Conservation (phyloP, 2,329 filamentous ascomycete genomes). For the Neonectria sp. region DNA sequence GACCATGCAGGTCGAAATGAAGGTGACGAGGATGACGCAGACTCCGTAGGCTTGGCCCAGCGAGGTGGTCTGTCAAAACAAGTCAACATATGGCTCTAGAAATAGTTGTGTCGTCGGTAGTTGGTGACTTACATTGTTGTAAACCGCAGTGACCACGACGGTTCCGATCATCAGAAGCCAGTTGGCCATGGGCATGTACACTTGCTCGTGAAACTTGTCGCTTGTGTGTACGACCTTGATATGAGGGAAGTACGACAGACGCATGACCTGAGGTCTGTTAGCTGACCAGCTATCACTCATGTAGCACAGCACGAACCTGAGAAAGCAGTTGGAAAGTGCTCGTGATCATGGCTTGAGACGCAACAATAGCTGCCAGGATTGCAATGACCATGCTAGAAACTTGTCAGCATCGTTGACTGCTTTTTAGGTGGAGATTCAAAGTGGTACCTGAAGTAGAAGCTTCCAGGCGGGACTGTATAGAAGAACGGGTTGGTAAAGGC, state of each 20-base stretch:
- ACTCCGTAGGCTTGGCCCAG: slow-evolving; percentile 83
- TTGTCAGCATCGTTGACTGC: neutral
- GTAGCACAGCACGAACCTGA: slow-evolving; percentile 55
- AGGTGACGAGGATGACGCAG: slow-evolving; percentile 84
- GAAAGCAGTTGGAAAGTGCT: slow-evolving; percentile 76
- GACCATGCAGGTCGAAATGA: slow-evolving; percentile 82
- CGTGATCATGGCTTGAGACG: slow-evolving; percentile 84
- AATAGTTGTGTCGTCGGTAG: neutral
- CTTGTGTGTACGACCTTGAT: slow-evolving; percentile 80
- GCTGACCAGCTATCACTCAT: no score
- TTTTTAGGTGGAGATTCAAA: no score
- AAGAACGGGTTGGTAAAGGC: slow-evolving; percentile 77
- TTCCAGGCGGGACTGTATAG: slow-evolving; percentile 76
- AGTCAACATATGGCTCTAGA: slow-evolving; percentile 41
- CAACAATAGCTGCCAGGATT: slow-evolving; percentile 79
- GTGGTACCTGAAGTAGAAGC: slow-evolving; percentile 62
- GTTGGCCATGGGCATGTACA: slow-evolving; percentile 82
- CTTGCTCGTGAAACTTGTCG: slow-evolving; percentile 77
- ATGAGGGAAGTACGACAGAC: slow-evolving; percentile 78
- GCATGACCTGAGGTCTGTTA: slow-evolving; percentile 68
- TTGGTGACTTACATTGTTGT: slow-evolving; percentile 70
- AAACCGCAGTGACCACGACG: slow-evolving; percentile 78
- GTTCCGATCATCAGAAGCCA: slow-evolving; percentile 83
- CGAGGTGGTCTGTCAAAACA: slow-evolving; percentile 63
- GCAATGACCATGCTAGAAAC: slow-evolving; percentile 74